Evolutionary conservation across 371 early-diverging fungal genomes (phyloP).

Genomic region (Lichtheimia ramosa): DNA sequence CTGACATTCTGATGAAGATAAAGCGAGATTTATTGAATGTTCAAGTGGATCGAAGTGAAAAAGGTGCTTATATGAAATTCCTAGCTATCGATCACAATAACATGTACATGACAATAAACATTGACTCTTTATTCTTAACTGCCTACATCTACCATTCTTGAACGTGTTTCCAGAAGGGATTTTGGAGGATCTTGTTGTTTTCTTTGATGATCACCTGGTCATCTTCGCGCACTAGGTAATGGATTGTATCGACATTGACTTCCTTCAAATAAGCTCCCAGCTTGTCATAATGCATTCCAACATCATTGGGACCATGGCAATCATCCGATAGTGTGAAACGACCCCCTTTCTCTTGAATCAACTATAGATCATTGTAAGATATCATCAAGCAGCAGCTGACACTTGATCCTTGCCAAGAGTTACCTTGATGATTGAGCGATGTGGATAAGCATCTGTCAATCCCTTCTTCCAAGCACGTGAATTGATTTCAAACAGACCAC

Average conservation of each 20-base stretch:
- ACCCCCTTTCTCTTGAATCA: conserved; percentile 67
- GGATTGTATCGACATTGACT: conserved; percentile 45
- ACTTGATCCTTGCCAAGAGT: not conserved
- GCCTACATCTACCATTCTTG: conserved; percentile 21
- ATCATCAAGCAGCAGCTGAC: not conserved
- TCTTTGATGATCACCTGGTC: conserved; percentile 19
- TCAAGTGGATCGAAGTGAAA: not conserved
- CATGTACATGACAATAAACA: too few relatives aligned
- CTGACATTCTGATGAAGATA: not conserved
- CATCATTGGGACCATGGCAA: conserved; percentile 86
- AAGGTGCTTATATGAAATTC: too few relatives aligned
- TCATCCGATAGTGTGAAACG: conserved; percentile 90
- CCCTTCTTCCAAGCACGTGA: conserved; percentile 91
- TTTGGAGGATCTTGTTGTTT: conserved; percentile 29
- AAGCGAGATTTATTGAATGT: not conserved
- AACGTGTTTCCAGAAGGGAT: conserved; percentile 39
- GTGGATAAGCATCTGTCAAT: conserved; percentile 84
- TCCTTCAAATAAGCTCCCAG: conserved; percentile 54
- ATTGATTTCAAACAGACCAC: conserved; percentile 92
- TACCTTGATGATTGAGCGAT: conserved; percentile 76
- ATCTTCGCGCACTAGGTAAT: conserved; percentile 37
- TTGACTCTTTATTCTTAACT: too few relatives aligned
- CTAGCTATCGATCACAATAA: too few relatives aligned
- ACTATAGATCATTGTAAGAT: conserved; percentile 21
- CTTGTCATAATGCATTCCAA: conserved; percentile 79